Percentiles rank a stretch among this genome's conserved stretches.
These are phyloP conservation scores for Furcasterigmium sp. DNA, from an alignment of 2,329 filamentous ascomycete species.

Conservation along the genomic window DNA sequence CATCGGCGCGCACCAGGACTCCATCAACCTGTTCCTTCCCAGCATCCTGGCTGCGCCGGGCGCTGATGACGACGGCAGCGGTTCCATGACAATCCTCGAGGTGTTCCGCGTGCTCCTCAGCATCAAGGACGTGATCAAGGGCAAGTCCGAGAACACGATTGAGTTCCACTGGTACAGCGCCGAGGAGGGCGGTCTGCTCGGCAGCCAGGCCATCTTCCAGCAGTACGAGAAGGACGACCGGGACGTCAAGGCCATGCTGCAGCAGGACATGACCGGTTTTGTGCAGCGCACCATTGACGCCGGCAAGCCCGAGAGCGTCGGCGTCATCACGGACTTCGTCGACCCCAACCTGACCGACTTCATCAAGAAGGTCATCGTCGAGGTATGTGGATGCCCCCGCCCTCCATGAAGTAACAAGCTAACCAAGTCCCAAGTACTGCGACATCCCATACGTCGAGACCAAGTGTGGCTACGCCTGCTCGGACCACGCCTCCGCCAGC, in stretches of 20 bases:
- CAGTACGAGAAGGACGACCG: conserved; percentile 67
- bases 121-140: conserved; percentile 63
- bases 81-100: conserved; percentile 91
- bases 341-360: conserved; percentile 78
- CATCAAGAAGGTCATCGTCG: conserved; percentile 81
- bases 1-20: conserved; percentile 90
- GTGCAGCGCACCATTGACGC: conserved; percentile 77
- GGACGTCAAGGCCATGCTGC: conserved; percentile 91
- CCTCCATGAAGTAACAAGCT: no score
- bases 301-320: conserved; percentile 77
- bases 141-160: conserved; percentile 75
- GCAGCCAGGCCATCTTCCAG: conserved; percentile 84
- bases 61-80: conserved; percentile 92
- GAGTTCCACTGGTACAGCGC: conserved; percentile 97
- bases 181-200: conserved; percentile 81
- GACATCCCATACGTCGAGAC: conserved; percentile 82
- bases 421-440: no score
- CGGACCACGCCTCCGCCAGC: conserved; percentile 67
- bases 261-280: conserved; percentile 97
- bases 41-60: conserved; percentile 80
- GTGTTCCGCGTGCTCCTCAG: conserved; percentile 76
- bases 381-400: conserved; percentile 38
- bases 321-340: conserved; percentile 90
- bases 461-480: conserved; percentile 83
- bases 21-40: conserved; percentile 87